Base-by-base conservation (phyloP, 176 grass and related monocot genomes). In the Canna indica region DNA sequence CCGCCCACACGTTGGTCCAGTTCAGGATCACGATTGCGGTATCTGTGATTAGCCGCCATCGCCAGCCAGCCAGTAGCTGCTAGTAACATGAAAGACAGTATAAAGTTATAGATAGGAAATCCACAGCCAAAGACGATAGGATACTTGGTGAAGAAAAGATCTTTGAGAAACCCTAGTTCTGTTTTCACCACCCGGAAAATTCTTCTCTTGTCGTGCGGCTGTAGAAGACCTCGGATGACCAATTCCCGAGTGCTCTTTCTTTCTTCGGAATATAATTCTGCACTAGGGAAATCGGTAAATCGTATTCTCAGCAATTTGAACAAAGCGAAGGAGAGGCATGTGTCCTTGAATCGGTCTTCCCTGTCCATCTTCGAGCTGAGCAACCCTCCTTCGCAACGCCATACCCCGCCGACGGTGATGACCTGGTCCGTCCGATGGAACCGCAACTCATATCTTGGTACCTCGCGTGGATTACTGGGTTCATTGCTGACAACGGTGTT, bases 321-420 rank as follows among this genome's bases (percentile, higher is more conserved):
- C 59, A 88, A 56, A 1, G 86, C 86, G 46, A 88, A 88, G 24
- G 83, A 90, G 4, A 90, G 72, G 76, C 87, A 83, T 0, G 77
- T 29, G 9, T 82, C 83, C 67, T 74, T 90, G 18, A 85, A 41
- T 28, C 42, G 30, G 0, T 17, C 1, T 5, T 11, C 44, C 25
- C 0, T 5, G 2, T 10, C 68, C 0, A 6, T 16, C 15, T 46
- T 41, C 0, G 0, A 34, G 46, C 70, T 26, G 20, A 73, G 33
- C 0, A 85, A 46, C 0, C 27, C 0, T 25, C 34, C 22, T 0
- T 75, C 0, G 53, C 75, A 88, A 1, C 0, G 0, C 82, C 83
- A 85, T 7, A 90, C 79, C 44, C 41, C 44, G 25, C 72, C 79
- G 5, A 85, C 34, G 26, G 79, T 90, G 34, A 82, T 33, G 2